These are phyloP conservation scores for Dittrichia graveolens DNA, from an alignment of 129 eudicot species.

Conservation along the genomic window DNA sequence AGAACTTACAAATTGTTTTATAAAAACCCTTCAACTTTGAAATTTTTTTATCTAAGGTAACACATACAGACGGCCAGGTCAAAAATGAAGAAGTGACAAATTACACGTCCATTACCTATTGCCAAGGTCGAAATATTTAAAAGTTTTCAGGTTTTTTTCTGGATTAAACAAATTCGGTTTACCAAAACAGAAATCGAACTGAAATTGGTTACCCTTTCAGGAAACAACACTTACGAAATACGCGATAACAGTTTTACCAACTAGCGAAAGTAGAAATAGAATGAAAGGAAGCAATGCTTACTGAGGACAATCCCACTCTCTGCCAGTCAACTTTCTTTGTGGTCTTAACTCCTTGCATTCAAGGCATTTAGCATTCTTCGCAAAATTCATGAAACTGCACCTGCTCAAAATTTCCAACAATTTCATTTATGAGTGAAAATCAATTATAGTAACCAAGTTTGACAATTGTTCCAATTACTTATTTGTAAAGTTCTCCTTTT, in stretches of 20 bases:
- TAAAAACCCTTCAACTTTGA: not conserved
- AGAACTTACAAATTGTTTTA: not conserved
- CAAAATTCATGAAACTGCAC: slow-evolving; percentile 81
- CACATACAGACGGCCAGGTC: not conserved
- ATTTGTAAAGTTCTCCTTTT: not conserved
- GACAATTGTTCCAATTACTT: not conserved
- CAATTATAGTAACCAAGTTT: not conserved
- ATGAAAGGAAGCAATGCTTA: slow-evolving; percentile 44
- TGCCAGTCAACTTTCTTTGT: slow-evolving; percentile 60
- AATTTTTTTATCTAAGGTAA: not conserved
- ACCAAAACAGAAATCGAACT: not conserved
- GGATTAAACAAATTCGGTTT: not conserved
- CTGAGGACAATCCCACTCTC: slow-evolving; percentile 96
- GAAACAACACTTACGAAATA: not conserved
- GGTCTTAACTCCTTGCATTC: slow-evolving; percentile 77
- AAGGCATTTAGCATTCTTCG: slow-evolving; percentile 67
- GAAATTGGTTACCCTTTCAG: not conserved
- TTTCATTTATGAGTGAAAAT: not conserved
- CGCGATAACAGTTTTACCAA: slow-evolving; percentile 8
- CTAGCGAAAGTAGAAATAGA: slow-evolving; percentile 19
- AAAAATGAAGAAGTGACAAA: not conserved
- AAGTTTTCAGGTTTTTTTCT: not conserved
- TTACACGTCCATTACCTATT: not conserved
- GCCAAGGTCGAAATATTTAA: not conserved
- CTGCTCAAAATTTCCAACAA: slow-evolving; percentile 37